These are phyloP conservation scores for Cichorium intybus DNA, from an alignment of 140 eudicot species.

Conservation along the genomic window DNA sequence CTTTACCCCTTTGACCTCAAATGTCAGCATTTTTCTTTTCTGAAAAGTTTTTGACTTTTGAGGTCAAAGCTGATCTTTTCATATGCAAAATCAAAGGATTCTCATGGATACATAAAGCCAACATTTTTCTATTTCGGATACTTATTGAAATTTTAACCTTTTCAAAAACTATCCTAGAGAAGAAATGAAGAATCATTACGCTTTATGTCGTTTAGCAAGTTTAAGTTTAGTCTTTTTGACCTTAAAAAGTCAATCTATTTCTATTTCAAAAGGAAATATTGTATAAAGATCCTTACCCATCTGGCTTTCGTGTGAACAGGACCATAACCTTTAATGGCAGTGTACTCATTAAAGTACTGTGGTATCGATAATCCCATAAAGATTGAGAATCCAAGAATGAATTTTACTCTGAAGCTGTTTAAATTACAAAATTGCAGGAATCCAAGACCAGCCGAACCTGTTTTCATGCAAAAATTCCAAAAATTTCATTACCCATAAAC, in stretches of 20 bases:
- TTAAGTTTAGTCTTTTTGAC: constrained; percentile 4
- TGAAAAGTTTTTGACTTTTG: too few species aligned
- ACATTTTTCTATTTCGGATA: background rate
- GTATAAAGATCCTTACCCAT: constrained; percentile 63
- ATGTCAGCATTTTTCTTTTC: too few species aligned
- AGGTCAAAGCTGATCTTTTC: too few species aligned
- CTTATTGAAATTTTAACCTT: background rate
- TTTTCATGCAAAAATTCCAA: constrained; percentile 7
- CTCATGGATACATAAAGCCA: too few species aligned
- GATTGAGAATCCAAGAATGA: constrained; percentile 79
- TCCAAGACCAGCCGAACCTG: constrained; percentile 88
- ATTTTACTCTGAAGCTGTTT: constrained; percentile 88
- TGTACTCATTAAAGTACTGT: constrained; percentile 89
- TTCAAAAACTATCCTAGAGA: background rate
- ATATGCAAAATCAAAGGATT: too few species aligned
- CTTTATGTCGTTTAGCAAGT: too few species aligned
- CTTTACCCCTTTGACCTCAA: too few species aligned
- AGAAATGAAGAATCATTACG: background rate
- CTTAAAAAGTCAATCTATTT: background rate
- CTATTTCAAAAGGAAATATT: background rate
- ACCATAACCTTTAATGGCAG: constrained; percentile 59
- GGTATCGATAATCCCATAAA: constrained; percentile 96
- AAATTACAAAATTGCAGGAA: constrained; percentile 90
- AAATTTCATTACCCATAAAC: background rate
- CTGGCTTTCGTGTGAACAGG: constrained; percentile 87